These are phyloP conservation scores for Globisporangium camurandrum DNA, from an alignment of 352 stramenopile genomes.

Conservation along the genomic window DNA sequence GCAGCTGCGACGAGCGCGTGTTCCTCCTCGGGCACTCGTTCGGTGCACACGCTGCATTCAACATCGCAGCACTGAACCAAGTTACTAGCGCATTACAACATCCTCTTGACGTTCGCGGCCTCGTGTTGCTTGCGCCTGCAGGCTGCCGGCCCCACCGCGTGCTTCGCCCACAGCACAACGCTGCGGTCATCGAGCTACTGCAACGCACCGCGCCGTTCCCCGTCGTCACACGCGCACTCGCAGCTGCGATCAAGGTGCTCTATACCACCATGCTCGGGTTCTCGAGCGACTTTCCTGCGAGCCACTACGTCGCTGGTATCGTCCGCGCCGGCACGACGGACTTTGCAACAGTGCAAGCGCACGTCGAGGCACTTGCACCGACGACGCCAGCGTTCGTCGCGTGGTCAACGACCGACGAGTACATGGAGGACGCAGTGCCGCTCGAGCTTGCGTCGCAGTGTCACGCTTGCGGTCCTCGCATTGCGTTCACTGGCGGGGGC, in stretches of 20 bases:
- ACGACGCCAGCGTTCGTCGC: constrained; percentile 39
- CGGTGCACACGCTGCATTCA: constrained; percentile 21
- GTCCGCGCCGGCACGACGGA: constrained; percentile 19
- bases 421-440: constrained; percentile 10
- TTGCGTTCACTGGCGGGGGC: constrained; percentile 39
- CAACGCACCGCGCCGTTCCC: constrained; percentile 14
- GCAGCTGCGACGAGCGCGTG: constrained; percentile 7
- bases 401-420: constrained; percentile 47
- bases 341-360: constrained; percentile 35
- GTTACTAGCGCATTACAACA: constrained; percentile 6
- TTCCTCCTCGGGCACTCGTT: constrained; percentile 12
- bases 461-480: constrained; percentile 22
- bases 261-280: neutral
- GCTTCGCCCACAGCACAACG: constrained; percentile 15
- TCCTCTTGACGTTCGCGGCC: constrained; percentile 20
- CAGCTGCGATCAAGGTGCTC: neutral
- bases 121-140: constrained; percentile 22
- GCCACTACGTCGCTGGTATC: neutral
- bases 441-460: constrained; percentile 2
- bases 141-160: constrained; percentile 28
- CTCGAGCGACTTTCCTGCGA: neutral
- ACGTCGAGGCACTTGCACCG: constrained; percentile 12
- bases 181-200: constrained; percentile 5
- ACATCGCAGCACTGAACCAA: constrained; percentile 34
- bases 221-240: constrained; percentile 20